Conservation (phyloP, 2,329 filamentous ascomycete genomes). For the Xylaria sp. region DNA sequence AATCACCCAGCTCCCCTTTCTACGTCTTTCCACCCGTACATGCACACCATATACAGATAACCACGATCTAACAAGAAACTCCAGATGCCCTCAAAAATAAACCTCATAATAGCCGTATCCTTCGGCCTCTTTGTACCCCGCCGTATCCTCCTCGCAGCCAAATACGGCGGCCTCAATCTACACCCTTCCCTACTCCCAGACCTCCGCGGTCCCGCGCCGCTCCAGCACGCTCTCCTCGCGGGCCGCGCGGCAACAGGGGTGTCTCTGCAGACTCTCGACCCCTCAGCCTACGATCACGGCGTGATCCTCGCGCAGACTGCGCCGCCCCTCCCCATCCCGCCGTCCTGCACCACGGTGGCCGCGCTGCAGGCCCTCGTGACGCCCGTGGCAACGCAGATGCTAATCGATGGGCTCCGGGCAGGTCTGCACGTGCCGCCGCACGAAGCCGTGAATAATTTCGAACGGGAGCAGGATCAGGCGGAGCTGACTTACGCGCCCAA, state of each 20-base stretch:
- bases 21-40: neutral
- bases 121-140: conserved; percentile 91
- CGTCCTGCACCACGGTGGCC: conserved; percentile 57
- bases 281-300: conserved; percentile 81
- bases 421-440: conserved; percentile 74
- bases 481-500: conserved; percentile 72
- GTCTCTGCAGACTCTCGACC: conserved; percentile 87
- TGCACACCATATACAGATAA: neutral
- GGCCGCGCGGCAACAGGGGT: conserved; percentile 74
- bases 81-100: conserved; percentile 69
- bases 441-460: conserved; percentile 50
- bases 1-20: too few species aligned
- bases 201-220: conserved; percentile 84
- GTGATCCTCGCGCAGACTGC: conserved; percentile 77
- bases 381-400: conserved; percentile 73
- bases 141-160: conserved; percentile 74
- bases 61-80: neutral
- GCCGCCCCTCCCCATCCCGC: conserved; percentile 62
- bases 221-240: conserved; percentile 83
- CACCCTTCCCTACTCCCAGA: conserved; percentile 92
- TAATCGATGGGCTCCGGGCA: conserved; percentile 72
- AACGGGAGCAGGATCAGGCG: conserved; percentile 22
- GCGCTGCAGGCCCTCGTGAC: conserved; percentile 67
- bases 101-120: conserved; percentile 90
- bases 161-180: conserved; percentile 90